phyloP scores from a whole-genome alignment of 2,329 filamentous ascomycete genomes.

The Fusarium anthophilum region DNA sequence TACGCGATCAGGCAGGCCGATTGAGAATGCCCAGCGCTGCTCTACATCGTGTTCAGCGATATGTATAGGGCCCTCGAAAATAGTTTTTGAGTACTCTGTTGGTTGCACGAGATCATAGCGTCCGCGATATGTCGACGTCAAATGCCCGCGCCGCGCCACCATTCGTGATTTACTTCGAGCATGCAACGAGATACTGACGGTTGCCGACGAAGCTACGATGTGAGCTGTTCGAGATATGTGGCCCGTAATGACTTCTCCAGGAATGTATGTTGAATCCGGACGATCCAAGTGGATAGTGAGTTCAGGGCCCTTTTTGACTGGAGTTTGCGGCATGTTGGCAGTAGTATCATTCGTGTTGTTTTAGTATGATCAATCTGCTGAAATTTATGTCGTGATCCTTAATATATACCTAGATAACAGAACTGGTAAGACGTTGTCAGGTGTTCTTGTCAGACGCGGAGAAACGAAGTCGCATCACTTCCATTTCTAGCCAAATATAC shows the following conservation, averaged over 20 bases:
- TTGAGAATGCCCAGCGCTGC: neutral
- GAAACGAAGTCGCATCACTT: neutral
- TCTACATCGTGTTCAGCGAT: neutral
- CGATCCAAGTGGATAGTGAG: neutral
- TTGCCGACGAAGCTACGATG: neutral
- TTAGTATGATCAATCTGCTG: accelerated
- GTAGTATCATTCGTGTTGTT: neutral
- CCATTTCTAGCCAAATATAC: neutral
- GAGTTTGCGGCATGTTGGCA: neutral
- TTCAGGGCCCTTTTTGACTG: neutral
- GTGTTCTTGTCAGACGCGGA: neutral
- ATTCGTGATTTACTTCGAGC: neutral
- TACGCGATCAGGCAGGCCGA: accelerated
- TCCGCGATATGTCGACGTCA: neutral
- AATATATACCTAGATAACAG: too few relatives aligned
- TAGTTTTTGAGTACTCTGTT: too few relatives aligned
- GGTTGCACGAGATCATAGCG: neutral
- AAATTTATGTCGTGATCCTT: accelerated
- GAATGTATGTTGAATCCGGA: neutral
- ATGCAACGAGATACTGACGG: neutral
- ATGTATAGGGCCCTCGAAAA: neutral
- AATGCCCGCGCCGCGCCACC: neutral
- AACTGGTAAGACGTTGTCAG: neutral
- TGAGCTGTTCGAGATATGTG: neutral
- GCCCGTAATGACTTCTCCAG: neutral